Conservation (phyloP, 148 eudicot genomes). For the Amaranthus hypochondriacus region DNA sequence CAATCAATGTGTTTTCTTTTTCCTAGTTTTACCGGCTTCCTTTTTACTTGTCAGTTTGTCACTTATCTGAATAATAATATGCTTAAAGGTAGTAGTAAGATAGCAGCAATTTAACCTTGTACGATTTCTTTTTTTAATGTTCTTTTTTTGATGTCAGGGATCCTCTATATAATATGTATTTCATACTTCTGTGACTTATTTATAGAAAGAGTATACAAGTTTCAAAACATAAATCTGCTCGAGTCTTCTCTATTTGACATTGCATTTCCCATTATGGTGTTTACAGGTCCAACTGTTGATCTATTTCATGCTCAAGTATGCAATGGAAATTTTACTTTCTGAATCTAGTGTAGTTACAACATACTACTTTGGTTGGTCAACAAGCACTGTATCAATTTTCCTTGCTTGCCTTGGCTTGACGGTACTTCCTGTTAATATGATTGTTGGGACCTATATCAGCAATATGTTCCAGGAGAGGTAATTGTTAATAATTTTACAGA, state of each 20-base stretch:
- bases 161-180: too few relatives aligned
- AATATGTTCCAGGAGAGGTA: slow-evolving; percentile 87
- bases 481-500: background rate
- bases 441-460: slow-evolving; percentile 79
- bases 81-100: too few relatives aligned
- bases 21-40: too few relatives aligned
- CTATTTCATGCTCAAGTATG: slow-evolving; percentile 85
- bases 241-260: background rate
- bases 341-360: slow-evolving; percentile 76
- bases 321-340: slow-evolving; percentile 67
- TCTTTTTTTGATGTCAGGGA: too few relatives aligned
- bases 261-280: slow-evolving; percentile 6
- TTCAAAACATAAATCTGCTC: background rate
- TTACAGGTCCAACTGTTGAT: slow-evolving; percentile 77
- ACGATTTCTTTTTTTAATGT: too few relatives aligned
- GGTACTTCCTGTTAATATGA: slow-evolving; percentile 67
- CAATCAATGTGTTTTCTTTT: too few relatives aligned
- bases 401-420: slow-evolving; percentile 70
- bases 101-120: too few relatives aligned
- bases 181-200: too few relatives aligned
- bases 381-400: slow-evolving; percentile 61
- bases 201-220: too few relatives aligned
- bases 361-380: slow-evolving; percentile 68
- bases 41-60: too few relatives aligned
- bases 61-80: too few relatives aligned